A percentile compares a stretch with the other conserved stretches of the same genome.
phyloP scores from a whole-genome alignment of 2,329 filamentous ascomycete species.

The Dothiorella sarmentorum region DNA sequence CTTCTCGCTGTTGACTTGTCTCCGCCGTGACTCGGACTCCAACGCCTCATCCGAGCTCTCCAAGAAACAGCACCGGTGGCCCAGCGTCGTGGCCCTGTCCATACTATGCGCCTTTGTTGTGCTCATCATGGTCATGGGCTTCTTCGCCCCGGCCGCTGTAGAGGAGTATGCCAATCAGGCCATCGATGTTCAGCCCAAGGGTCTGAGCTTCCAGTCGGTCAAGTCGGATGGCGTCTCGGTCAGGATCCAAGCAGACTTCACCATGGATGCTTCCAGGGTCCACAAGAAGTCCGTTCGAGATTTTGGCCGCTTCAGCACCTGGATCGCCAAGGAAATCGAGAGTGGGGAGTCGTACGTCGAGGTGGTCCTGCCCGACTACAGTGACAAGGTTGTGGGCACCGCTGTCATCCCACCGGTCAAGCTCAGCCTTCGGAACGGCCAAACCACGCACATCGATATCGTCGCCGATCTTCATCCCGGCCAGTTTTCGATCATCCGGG shows the following conservation, averaged over 20 bases:
- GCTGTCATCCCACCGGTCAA: conserved; percentile 72
- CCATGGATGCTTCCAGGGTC: conserved; percentile 74
- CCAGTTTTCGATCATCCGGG: conserved; percentile 70
- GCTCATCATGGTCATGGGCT: conserved; percentile 71
- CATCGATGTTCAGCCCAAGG: conserved; percentile 75
- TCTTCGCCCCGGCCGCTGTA: conserved; percentile 74
- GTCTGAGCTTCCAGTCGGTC: conserved; percentile 80
- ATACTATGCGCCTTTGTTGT: conserved; percentile 62
- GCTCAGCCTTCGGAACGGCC: conserved; percentile 73
- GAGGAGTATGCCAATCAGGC: conserved; percentile 85
- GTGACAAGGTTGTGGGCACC: conserved; percentile 71
- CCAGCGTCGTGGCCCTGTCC: conserved; percentile 70
- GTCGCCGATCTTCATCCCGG: conserved; percentile 73
- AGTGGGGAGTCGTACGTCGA: conserved; percentile 68
- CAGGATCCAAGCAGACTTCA: conserved; percentile 77
- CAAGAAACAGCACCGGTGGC: conserved; percentile 60
- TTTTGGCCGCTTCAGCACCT: conserved; percentile 74
- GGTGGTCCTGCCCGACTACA: conserved; percentile 80
- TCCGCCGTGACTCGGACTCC: conserved; percentile 26
- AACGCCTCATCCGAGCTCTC: conserved; percentile 19
- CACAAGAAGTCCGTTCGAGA: conserved; percentile 66
- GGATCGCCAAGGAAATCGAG: conserved; percentile 73
- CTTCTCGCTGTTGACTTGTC: conserved; percentile 35
- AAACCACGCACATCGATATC: conserved; percentile 75
- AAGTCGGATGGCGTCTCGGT: conserved; percentile 74